Conservation (phyloP, 2,329 filamentous ascomycete genomes). For the Scedosporium dehoogii region DNA sequence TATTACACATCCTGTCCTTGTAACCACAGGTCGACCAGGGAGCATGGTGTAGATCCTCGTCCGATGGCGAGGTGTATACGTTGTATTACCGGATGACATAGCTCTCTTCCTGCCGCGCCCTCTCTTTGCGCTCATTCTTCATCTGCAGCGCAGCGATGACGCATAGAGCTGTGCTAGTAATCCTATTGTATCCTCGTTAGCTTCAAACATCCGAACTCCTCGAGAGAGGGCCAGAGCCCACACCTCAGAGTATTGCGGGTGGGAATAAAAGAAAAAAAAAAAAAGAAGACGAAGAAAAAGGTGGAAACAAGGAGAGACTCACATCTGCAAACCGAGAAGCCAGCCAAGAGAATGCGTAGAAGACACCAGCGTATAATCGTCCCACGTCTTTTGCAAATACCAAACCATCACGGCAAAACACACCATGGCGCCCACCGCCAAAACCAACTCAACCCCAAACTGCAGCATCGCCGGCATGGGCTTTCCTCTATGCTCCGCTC, state of each 20-base stretch:
- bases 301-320: neutral
- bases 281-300: neutral
- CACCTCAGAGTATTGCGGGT: neutral
- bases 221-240: too few species aligned
- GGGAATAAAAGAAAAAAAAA: neutral
- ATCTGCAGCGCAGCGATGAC: neutral
- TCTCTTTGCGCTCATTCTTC: neutral
- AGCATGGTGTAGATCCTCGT: neutral
- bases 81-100: constrained; percentile 1
- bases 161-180: neutral
- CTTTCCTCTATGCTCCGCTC: neutral
- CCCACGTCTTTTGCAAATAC: neutral
- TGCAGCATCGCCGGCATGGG: neutral
- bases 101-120: neutral
- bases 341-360: constrained; percentile 1
- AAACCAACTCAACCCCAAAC: neutral
- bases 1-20: too few species aligned
- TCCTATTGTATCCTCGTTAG: neutral
- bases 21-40: too few species aligned
- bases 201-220: neutral
- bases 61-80: neutral
- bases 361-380: neutral
- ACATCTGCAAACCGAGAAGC: constrained; percentile 4
- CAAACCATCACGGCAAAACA: constrained; percentile 4
- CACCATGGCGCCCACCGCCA: neutral